These are phyloP conservation scores for Vaccinium vitisidaea DNA, from an alignment of 148 eudicot species.

Conservation along the genomic window DNA sequence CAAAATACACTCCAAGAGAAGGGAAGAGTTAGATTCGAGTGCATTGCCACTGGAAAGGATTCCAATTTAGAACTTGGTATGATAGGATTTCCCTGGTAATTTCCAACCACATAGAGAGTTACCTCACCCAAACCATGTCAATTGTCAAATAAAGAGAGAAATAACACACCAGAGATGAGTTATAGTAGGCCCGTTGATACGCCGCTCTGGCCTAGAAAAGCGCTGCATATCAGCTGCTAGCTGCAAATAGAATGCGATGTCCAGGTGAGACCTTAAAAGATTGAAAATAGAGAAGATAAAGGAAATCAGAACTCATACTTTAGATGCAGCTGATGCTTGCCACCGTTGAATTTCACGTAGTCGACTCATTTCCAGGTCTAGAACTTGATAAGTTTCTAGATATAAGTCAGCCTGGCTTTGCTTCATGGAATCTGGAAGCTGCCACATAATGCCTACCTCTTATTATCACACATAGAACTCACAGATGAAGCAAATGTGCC, in stretches of 20 bases:
- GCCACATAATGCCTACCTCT: conserved; percentile 32
- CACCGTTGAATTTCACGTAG: conserved; percentile 96
- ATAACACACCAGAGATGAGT: conserved; percentile 84
- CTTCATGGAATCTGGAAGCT: conserved; percentile 99
- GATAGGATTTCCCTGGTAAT: background rate
- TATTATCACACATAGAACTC: background rate
- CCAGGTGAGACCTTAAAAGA: conserved; percentile 19
- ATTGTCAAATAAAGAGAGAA: conserved; percentile 8
- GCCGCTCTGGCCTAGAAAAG: conserved; percentile 96
- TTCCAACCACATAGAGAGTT: background rate
- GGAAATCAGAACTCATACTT: conserved; percentile 44
- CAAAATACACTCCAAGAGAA: background rate
- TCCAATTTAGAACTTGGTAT: background rate
- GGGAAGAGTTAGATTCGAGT: background rate
- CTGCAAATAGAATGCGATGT: conserved; percentile 43
- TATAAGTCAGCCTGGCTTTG: conserved; percentile 97
- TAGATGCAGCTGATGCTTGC: conserved; percentile 94
- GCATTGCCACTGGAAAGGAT: background rate
- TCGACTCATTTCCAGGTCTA: conserved; percentile 99
- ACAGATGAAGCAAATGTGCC: background rate
- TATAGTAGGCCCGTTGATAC: conserved; percentile 94
- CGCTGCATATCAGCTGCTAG: conserved; percentile 99
- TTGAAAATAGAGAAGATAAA: conserved; percentile 11
- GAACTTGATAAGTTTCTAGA: conserved; percentile 96
- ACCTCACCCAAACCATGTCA: conserved; percentile 8